phyloP scores from a whole-genome alignment of 73 alveolate species.

The Tetrahymena thermophila region DNA sequence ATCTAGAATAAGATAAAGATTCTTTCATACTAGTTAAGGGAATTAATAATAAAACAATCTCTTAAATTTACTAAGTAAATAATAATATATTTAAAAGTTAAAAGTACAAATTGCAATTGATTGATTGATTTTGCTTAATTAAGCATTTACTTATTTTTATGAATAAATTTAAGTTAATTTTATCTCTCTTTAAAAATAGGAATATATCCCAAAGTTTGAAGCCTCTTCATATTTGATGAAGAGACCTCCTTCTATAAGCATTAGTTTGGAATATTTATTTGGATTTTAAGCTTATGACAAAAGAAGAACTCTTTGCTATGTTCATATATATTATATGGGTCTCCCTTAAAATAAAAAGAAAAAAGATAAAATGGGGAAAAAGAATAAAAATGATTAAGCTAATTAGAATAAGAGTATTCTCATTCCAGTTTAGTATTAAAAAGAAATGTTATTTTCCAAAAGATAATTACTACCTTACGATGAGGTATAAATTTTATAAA shows the following conservation, averaged over 20 bases:
- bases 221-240: conserved; percentile 10
- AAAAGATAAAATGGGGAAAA: background rate
- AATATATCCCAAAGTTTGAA: conserved; percentile 2
- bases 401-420: background rate
- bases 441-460: background rate
- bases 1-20: background rate
- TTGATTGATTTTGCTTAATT: no score
- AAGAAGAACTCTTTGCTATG: conserved; percentile 61
- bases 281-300: conserved; percentile 65
- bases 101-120: no score
- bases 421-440: background rate
- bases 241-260: conserved; percentile 61
- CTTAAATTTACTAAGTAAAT: background rate
- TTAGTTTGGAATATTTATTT: conserved; percentile 65
- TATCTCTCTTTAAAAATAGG: background rate
- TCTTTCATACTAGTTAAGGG: background rate
- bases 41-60: background rate
- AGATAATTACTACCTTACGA: conserved; percentile 34
- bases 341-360: background rate
- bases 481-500: background rate
- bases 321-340: conserved; percentile 42
- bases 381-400: background rate
- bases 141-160: no score
- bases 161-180: no score
- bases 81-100: background rate